Evolutionary conservation across 2,329 filamentous ascomycete species (phyloP).

Genomic region (Sphaerulina populicola): DNA sequence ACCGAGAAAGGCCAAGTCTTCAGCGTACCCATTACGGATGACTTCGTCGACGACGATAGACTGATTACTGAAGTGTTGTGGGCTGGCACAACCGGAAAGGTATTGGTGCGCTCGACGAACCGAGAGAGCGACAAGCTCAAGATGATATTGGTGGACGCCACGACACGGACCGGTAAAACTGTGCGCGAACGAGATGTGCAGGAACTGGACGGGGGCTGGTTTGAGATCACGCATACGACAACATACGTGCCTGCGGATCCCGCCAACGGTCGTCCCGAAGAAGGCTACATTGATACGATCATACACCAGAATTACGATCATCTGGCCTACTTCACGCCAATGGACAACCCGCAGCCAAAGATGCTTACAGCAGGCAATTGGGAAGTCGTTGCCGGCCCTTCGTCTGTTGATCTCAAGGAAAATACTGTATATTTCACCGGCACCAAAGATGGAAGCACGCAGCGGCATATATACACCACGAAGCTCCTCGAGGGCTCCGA

Average conservation of each 20-base stretch:
- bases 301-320: constrained; percentile 84
- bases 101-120: constrained; percentile 86
- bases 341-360: constrained; percentile 72
- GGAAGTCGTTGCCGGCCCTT: constrained; percentile 83
- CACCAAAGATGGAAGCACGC: constrained; percentile 77
- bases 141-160: constrained; percentile 75
- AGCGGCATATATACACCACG: constrained; percentile 87
- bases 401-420: constrained; percentile 71
- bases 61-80: constrained; percentile 91
- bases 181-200: constrained; percentile 72
- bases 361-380: constrained; percentile 82
- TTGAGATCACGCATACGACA: constrained; percentile 83
- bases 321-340: constrained; percentile 81
- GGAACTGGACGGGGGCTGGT: constrained; percentile 90
- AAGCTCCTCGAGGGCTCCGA: constrained; percentile 62
- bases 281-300: constrained; percentile 89
- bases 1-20: constrained; percentile 69
- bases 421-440: constrained; percentile 87
- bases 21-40: constrained; percentile 64
- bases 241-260: constrained; percentile 79
- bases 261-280: constrained; percentile 57
- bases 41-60: constrained; percentile 71
- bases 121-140: constrained; percentile 86
- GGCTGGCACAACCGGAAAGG: constrained; percentile 65
- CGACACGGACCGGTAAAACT: constrained; percentile 62